These are phyloP conservation scores for Gaultheria prostrata DNA, from an alignment of 148 eudicot species.

Conservation along the genomic window DNA sequence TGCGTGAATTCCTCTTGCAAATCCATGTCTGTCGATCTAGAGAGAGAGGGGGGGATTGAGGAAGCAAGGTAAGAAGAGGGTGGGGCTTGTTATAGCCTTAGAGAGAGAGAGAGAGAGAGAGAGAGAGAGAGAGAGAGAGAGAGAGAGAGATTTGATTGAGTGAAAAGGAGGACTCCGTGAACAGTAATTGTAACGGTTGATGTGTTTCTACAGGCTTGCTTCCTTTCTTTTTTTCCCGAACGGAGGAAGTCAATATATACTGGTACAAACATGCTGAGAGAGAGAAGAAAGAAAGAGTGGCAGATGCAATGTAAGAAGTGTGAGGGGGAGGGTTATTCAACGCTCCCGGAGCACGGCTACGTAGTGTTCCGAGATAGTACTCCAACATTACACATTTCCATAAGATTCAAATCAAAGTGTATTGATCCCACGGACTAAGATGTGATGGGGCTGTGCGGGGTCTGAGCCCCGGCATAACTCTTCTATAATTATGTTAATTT, in stretches of 20 bases:
- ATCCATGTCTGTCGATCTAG: constrained; percentile 21
- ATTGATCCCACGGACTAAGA: too few species aligned
- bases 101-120: background rate
- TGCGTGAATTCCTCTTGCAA: constrained; percentile 19
- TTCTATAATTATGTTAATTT: too few species aligned
- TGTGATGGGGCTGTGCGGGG: too few species aligned
- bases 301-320: constrained; percentile 11
- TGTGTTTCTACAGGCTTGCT: constrained; percentile 1
- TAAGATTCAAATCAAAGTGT: too few species aligned
- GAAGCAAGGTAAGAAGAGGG: background rate
- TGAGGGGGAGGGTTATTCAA: background rate
- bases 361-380: too few species aligned
- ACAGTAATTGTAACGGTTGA: constrained; percentile 18
- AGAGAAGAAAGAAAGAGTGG: constrained; percentile 15
- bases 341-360: too few species aligned
- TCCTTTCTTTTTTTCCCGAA: constrained; percentile 7
- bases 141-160: background rate
- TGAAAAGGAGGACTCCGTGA: constrained; percentile 23
- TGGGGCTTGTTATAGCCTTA: constrained; percentile 9
- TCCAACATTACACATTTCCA: too few species aligned
- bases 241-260: constrained; percentile 16
- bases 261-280: background rate
- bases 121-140: constrained; percentile 9
- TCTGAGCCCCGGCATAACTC: too few species aligned
- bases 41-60: constrained; percentile 5